These are phyloP conservation scores for Tetradesmus obliquus DNA, from an alignment of 139 green algal species.

Conservation along the genomic window DNA sequence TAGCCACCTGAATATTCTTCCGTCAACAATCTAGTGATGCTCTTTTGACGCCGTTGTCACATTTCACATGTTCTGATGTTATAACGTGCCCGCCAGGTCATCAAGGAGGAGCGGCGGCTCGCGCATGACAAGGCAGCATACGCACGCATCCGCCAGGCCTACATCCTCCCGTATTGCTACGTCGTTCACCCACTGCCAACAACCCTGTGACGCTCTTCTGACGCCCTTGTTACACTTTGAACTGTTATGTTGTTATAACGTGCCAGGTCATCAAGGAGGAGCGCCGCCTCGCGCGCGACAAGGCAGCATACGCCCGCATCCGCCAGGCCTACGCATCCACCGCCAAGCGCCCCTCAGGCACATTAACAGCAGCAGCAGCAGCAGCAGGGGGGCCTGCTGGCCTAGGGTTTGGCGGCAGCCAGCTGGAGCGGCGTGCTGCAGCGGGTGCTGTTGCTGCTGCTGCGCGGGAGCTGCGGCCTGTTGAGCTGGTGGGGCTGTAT, in stretches of 20 bases:
- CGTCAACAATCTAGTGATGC: no score
- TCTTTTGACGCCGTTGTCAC: no score
- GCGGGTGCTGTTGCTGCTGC: constrained; percentile 70
- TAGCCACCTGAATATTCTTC: no score
- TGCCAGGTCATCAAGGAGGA: constrained; percentile 68
- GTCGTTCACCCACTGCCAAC: background rate
- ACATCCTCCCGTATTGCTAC: background rate
- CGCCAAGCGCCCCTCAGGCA: background rate
- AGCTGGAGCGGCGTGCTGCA: background rate
- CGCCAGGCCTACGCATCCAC: constrained; percentile 28
- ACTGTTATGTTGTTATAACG: background rate
- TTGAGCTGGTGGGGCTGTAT: constrained; percentile 83
- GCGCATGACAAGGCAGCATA: constrained; percentile 71
- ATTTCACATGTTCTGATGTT: background rate
- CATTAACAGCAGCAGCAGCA: background rate
- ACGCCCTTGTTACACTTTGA: background rate
- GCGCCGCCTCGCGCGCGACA: constrained; percentile 64
- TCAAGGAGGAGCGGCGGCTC: constrained; percentile 68
- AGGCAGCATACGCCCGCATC: constrained; percentile 62
- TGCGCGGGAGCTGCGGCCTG: constrained; percentile 74
- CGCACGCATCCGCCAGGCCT: constrained; percentile 40
- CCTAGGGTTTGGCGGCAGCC: background rate
- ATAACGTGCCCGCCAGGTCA: constrained; percentile 36
- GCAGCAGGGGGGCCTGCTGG: background rate
- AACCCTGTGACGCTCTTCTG: background rate